Percentiles rank a stretch among this genome's conserved stretches.
phyloP scores from a whole-genome alignment of 192 early-diverging fungal species.

The Coemansia biformis region DNA sequence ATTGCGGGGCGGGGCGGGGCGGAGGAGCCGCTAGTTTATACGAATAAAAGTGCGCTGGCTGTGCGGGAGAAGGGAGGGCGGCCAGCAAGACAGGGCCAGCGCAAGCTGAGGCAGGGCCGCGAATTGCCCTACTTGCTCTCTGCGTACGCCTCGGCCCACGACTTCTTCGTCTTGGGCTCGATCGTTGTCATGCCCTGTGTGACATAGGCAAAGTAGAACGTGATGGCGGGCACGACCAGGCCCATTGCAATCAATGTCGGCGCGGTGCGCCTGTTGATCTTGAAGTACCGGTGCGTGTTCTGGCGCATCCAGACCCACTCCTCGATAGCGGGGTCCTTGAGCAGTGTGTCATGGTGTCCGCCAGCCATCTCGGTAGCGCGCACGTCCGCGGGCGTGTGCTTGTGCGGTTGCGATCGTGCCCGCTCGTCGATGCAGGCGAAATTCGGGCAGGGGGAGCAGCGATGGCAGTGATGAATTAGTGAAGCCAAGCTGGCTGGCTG shows the following conservation, averaged over 20 bases:
- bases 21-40: too few relatives aligned
- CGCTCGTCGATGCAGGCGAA: too few relatives aligned
- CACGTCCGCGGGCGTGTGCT: too few relatives aligned
- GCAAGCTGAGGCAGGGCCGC: background rate
- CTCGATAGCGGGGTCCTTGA: slow-evolving; percentile 52
- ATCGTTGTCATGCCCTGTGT: slow-evolving; percentile 34
- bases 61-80: too few relatives aligned
- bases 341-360: slow-evolving; percentile 38
- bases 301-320: slow-evolving; percentile 52
- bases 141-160: slow-evolving; percentile 42
- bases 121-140: slow-evolving; percentile 16
- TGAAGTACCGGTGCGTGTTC: slow-evolving; percentile 50
- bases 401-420: background rate
- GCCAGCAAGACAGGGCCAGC: too few relatives aligned
- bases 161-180: slow-evolving; percentile 33
- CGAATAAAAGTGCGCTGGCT: too few relatives aligned
- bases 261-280: slow-evolving; percentile 41
- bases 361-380: slow-evolving; percentile 26
- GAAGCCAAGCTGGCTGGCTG: too few relatives aligned
- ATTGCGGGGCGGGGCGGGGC: too few relatives aligned
- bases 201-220: slow-evolving; percentile 16
- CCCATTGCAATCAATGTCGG: slow-evolving; percentile 39
- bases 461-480: too few relatives aligned
- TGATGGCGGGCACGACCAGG: slow-evolving; percentile 23
- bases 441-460: too few relatives aligned